Evolutionary conservation across 768 basidiomycete species (phyloP).

Genomic region (Psilocybe azurescens): DNA sequence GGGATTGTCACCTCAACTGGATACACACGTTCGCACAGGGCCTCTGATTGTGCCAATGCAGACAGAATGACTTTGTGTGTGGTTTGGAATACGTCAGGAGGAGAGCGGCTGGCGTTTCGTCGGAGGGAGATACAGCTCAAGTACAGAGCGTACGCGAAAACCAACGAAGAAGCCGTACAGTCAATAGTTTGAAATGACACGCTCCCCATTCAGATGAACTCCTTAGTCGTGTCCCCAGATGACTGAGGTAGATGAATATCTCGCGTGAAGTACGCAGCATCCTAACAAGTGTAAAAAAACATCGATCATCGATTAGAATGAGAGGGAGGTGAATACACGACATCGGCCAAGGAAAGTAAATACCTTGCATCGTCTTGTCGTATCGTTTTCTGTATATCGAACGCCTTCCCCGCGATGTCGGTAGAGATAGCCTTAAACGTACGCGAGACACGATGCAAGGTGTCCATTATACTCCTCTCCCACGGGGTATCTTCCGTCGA

Average conservation of each 20-base stretch:
- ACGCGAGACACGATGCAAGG: slow-evolving; percentile 37
- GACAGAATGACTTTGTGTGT: slow-evolving; percentile 33
- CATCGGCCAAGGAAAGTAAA: not conserved
- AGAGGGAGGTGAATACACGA: not conserved
- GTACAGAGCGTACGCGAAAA: slow-evolving; percentile 37
- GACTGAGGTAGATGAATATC: slow-evolving; percentile 29
- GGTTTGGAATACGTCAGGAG: slow-evolving; percentile 26
- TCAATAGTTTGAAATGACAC: slow-evolving; percentile 28
- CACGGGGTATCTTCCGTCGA: slow-evolving; percentile 36
- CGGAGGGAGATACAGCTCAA: slow-evolving; percentile 34
- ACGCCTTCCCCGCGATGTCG: slow-evolving; percentile 37
- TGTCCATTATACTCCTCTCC: slow-evolving; percentile 37
- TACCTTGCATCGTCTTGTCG: slow-evolving; percentile 25
- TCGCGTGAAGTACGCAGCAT: slow-evolving; percentile 19
- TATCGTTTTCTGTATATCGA: slow-evolving; percentile 27
- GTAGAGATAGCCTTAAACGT: slow-evolving; percentile 39
- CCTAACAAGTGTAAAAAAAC: slow-evolving; percentile 2
- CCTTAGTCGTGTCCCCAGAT: slow-evolving; percentile 29
- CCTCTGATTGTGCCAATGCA: slow-evolving; percentile 27
- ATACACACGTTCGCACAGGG: slow-evolving; percentile 29
- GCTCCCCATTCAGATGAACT: slow-evolving; percentile 25
- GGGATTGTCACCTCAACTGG: slow-evolving; percentile 31
- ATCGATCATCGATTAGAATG: slow-evolving; percentile 2
- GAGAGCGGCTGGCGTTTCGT: slow-evolving; percentile 25
- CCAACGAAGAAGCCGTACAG: slow-evolving; percentile 28